Conservation (phyloP, 2,329 filamentous ascomycete species). For the Cytospora leucostoma region DNA sequence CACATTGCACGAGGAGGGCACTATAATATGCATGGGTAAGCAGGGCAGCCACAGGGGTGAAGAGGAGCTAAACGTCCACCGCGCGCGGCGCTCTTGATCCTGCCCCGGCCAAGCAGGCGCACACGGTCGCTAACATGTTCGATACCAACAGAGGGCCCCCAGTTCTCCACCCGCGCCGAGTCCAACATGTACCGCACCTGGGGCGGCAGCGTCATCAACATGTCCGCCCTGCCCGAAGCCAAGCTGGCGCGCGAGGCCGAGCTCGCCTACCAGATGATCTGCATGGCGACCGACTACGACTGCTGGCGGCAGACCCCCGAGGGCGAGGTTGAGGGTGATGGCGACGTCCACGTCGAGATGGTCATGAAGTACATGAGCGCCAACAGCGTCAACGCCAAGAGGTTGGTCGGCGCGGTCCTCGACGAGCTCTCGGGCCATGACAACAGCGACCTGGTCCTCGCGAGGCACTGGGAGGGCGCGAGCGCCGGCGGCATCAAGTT, state of each 20-base stretch:
- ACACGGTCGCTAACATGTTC: conserved; percentile 3
- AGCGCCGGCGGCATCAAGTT: conserved; percentile 76
- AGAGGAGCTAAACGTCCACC: neutral
- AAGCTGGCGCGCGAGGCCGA: conserved; percentile 97
- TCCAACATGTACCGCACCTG: conserved; percentile 92
- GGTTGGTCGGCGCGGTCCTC: conserved; percentile 82
- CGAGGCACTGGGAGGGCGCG: conserved; percentile 77
- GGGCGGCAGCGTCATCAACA: conserved; percentile 96
- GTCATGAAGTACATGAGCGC: conserved; percentile 96
- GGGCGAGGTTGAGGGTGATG: conserved; percentile 48
- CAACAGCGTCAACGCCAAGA: conserved; percentile 84
- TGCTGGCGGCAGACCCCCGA: conserved; percentile 77
- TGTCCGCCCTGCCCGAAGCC: conserved; percentile 92
- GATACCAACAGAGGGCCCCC: conserved; percentile 74
- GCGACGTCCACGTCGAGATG: conserved; percentile 90
- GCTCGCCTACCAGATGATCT: conserved; percentile 96
- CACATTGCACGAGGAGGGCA: conserved; percentile 79
- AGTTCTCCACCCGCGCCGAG: conserved; percentile 95
- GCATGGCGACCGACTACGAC: conserved; percentile 99
- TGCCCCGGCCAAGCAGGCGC: neutral
- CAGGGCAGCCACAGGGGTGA: conserved; percentile 28
- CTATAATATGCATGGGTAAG: conserved; percentile 87
- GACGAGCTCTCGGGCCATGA: conserved; percentile 81
- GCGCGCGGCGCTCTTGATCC: neutral
- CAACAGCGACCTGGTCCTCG: conserved; percentile 72